These are phyloP conservation scores for Didymella glomerata DNA, from an alignment of 2,329 filamentous ascomycete genomes.

Conservation along the genomic window DNA sequence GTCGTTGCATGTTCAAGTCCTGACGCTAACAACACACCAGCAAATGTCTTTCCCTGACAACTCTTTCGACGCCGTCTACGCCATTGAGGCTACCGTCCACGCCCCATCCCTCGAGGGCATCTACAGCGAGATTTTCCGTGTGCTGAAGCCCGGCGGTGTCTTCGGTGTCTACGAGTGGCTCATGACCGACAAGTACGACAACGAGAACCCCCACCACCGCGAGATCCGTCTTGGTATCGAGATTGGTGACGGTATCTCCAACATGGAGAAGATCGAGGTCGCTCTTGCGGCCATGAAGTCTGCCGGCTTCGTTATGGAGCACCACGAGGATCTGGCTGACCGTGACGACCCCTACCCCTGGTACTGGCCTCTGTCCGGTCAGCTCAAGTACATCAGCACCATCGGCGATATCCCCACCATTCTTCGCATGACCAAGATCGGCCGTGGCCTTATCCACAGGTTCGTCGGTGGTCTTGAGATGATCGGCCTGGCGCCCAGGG, in stretches of 20 bases:
- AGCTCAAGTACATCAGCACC: slow-evolving; percentile 83
- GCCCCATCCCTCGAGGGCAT: slow-evolving; percentile 89
- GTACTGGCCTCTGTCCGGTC: slow-evolving; percentile 92
- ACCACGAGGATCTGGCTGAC: slow-evolving; percentile 86
- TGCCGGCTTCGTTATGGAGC: slow-evolving; percentile 84
- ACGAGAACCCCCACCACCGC: slow-evolving; percentile 84
- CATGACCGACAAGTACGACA: slow-evolving; percentile 96
- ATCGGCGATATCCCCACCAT: slow-evolving; percentile 83
- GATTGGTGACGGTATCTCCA: slow-evolving; percentile 94
- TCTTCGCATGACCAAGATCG: slow-evolving; percentile 86
- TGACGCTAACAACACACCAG: slow-evolving; percentile 51
- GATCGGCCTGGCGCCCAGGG: slow-evolving; percentile 76
- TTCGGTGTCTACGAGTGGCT: slow-evolving; percentile 99
- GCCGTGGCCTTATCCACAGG: slow-evolving; percentile 76
- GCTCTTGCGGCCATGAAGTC: slow-evolving; percentile 83
- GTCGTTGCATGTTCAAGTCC: background rate
- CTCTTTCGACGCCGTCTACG: slow-evolving; percentile 93
- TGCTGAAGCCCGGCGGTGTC: slow-evolving; percentile 92
- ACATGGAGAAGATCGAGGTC: slow-evolving; percentile 91
- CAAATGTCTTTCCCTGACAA: slow-evolving; percentile 96
- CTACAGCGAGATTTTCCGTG: slow-evolving; percentile 92
- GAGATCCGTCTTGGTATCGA: slow-evolving; percentile 94
- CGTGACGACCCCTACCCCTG: slow-evolving; percentile 80
- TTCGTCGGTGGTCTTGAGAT: slow-evolving; percentile 80
- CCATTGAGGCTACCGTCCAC: slow-evolving; percentile 96